Base-by-base conservation (phyloP, 176 grass and related monocot species). In the Oryza nivara region DNA sequence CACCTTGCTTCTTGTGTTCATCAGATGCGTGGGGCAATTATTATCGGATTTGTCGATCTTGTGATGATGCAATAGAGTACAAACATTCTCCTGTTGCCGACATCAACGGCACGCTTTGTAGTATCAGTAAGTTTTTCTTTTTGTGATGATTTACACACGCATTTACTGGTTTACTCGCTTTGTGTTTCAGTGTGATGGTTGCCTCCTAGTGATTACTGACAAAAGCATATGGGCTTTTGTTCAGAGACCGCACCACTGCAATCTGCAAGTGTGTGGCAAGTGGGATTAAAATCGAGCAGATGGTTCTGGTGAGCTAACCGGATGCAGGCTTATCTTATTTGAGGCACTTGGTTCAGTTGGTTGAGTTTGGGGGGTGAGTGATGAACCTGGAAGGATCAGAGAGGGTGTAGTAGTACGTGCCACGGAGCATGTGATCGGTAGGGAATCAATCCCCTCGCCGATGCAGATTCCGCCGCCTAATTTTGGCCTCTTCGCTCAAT, bases 191-290 rank as follows among this genome's bases (percentile, higher is more conserved):
- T 9, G 20, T 11, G n/a, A 63, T 63, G 58, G 7, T 63, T 63
- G n/a, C 2, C n/a, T 63, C 7, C 20, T 63, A 9, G 58, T 63
- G 58, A n/a, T 23, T 63, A 63, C 58, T 63, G 58, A 63, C 58
- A 63, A 63, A 61, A 63, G 20, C 58, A 63, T 63, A 23, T 19
- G 58, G 22, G 58, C 65, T 82, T 71, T 67, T 70, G 36, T 65
- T 11, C 8, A 4, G 36, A 34, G 69, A 44, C 5, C 77, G 13
- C 32, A 17, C 56, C 4, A 66, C 26, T 46, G 70, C 64, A 67
- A 82, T 54, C 26, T 46, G 70, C 64, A 67, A 82, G 44, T 56
- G 88, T 83, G 32, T 35, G 67, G 78, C 67, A 82, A 78, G 46
- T 68, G 77, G 64, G 4, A 4, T 11, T 13, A 1, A 51, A 51